phyloP scores from a whole-genome alignment of 129 eudicot species.

The Flaveria bidentis region DNA sequence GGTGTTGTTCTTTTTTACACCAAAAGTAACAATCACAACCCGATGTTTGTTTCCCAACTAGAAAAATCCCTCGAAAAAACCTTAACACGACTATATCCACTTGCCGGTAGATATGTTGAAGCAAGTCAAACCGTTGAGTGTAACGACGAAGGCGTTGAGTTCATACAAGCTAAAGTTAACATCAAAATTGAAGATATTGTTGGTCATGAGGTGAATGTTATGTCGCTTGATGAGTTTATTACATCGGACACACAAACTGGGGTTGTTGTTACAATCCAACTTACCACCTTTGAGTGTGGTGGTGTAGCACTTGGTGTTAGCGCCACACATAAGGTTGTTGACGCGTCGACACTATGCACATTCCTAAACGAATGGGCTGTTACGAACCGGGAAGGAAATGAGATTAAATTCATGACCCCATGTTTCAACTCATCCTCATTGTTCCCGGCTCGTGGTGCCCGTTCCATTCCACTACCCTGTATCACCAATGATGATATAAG shows the following conservation, averaged over 20 bases:
- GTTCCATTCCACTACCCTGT: too few relatives aligned
- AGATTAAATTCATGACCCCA: neutral
- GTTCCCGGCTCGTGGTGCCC: neutral
- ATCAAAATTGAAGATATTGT: neutral
- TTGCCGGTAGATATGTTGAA: conserved; percentile 28
- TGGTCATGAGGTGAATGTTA: neutral
- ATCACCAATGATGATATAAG: neutral
- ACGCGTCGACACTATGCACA: neutral
- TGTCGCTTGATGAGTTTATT: neutral
- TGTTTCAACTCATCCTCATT: conserved; percentile 4
- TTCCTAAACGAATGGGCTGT: conserved; percentile 13
- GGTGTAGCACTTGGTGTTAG: neutral
- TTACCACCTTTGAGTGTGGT: conserved; percentile 13
- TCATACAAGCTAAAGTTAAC: conserved; percentile 4
- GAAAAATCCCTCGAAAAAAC: conserved; percentile 19
- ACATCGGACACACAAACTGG: neutral
- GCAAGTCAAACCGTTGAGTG: conserved; percentile 12
- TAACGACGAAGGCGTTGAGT: conserved; percentile 33
- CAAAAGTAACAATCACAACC: neutral
- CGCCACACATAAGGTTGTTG: neutral
- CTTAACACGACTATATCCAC: conserved; percentile 30
- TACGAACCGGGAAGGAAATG: neutral
- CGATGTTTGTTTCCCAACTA: neutral
- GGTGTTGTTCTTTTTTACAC: conserved; percentile 22
- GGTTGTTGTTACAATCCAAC: neutral